These are phyloP conservation scores for Aechmea fasciata DNA, from an alignment of 176 grass and related monocot genomes.

Conservation along the genomic window DNA sequence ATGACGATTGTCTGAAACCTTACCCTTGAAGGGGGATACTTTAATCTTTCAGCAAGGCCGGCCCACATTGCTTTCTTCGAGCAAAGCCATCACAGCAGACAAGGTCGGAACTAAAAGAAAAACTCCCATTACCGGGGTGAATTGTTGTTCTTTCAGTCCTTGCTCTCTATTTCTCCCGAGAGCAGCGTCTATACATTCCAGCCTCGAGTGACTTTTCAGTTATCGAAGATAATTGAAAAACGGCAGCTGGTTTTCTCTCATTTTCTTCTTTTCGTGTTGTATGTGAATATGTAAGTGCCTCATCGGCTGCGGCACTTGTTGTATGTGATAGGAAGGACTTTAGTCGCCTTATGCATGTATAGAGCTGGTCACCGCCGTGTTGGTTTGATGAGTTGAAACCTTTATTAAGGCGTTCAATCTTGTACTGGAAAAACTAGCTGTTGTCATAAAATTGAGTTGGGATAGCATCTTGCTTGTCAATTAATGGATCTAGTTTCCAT, in stretches of 20 bases:
- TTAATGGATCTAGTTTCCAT: neutral
- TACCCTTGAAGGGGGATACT: conserved; percentile 26
- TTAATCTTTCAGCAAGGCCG: conserved; percentile 10
- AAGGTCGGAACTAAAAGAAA: conserved; percentile 29
- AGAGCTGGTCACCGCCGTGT: conserved; percentile 20
- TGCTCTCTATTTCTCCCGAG: conserved; percentile 20
- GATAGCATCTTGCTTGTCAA: neutral
- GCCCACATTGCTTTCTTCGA: conserved; percentile 8
- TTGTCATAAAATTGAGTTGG: neutral
- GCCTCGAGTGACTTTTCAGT: conserved; percentile 40
- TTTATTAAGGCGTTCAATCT: neutral
- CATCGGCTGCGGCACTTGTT: neutral
- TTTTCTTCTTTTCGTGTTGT: conserved; percentile 20
- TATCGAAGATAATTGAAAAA: conserved; percentile 70
- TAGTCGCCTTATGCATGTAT: conserved; percentile 25
- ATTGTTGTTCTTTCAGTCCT: conserved; percentile 29
- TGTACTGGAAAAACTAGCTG: neutral
- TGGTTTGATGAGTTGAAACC: neutral
- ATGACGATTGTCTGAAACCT: conserved; percentile 50
- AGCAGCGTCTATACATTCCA: conserved; percentile 23
- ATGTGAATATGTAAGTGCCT: conserved; percentile 30
- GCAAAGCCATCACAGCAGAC: conserved; percentile 14
- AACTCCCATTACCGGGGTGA: conserved; percentile 23
- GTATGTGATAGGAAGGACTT: conserved; percentile 22
- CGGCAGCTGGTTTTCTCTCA: conserved; percentile 23